Conservation (phyloP, 805 yeast genomes). For the Ogataea minuta region DNA sequence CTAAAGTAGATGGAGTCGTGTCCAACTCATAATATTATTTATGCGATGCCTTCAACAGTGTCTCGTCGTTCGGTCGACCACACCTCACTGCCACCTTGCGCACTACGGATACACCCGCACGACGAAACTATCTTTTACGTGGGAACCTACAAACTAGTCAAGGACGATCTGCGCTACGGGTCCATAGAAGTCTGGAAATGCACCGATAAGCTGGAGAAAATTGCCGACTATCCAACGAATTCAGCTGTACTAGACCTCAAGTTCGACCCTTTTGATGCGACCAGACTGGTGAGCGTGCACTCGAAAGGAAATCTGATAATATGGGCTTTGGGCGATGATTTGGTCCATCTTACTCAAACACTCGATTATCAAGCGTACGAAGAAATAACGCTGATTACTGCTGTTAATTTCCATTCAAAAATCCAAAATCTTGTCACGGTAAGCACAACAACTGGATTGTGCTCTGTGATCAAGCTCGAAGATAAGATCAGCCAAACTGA, state of each 20-base stretch:
- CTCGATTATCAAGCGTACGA: conserved; percentile 48
- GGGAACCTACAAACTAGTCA: conserved; percentile 80
- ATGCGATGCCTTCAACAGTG: not conserved
- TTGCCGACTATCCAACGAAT: conserved; percentile 34
- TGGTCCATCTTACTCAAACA: conserved; percentile 21
- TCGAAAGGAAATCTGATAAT: conserved; percentile 72
- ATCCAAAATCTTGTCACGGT: conserved; percentile 40
- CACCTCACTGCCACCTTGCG: conserved; percentile 80
- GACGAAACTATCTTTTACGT: conserved; percentile 50
- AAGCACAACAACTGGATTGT: conserved; percentile 69
- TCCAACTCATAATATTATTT: not conserved
- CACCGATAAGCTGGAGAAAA: conserved; percentile 13
- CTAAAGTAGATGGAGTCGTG: conserved; percentile 2
- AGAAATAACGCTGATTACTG: conserved; percentile 52
- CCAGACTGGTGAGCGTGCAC: conserved; percentile 60
- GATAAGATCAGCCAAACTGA: conserved; percentile 12
- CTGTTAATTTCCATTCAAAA: conserved; percentile 55
- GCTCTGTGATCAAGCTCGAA: conserved; percentile 41
- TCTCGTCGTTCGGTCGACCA: conserved; percentile 23
- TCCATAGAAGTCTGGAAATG: conserved; percentile 44
- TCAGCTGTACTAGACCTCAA: conserved; percentile 81
- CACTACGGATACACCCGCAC: conserved; percentile 57
- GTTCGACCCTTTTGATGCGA: conserved; percentile 51
- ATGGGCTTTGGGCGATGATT: conserved; percentile 49
- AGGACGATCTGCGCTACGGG: conserved; percentile 63